phyloP scores from a whole-genome alignment of 495 filamentous ascomycete genomes.

The Thermothielavioides terrestris region DNA sequence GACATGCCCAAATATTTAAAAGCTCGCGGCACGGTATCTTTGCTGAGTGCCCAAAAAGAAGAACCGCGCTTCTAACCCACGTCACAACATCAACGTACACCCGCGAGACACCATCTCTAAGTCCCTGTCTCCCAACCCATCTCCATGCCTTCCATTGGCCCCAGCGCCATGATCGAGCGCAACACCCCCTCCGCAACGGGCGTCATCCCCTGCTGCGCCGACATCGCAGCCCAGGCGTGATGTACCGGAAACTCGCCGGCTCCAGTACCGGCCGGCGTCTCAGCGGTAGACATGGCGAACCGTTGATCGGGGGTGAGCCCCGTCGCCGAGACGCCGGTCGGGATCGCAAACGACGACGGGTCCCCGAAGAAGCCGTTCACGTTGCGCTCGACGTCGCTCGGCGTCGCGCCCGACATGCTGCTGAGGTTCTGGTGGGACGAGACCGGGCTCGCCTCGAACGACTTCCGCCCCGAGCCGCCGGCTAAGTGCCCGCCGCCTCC shows the following conservation, averaged over 20 bases:
- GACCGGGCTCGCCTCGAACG: slow-evolving; percentile 40
- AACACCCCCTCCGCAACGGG: slow-evolving; percentile 43
- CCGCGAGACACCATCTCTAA: neutral
- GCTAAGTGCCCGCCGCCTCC: slow-evolving; percentile 16
- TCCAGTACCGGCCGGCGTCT: slow-evolving; percentile 6
- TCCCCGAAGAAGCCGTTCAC: slow-evolving; percentile 29
- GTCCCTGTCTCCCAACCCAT: slow-evolving; percentile 22
- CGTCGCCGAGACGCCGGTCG: slow-evolving; percentile 15
- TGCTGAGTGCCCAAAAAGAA: neutral
- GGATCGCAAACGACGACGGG: slow-evolving; percentile 20
- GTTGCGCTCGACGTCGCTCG: slow-evolving; percentile 24
- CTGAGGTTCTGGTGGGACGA: slow-evolving; percentile 28
- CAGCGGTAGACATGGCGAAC: slow-evolving; percentile 17
- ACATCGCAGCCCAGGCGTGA: slow-evolving; percentile 32
- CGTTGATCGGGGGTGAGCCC: slow-evolving; percentile 26
- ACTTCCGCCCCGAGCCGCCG: slow-evolving; percentile 28
- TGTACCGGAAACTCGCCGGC: neutral
- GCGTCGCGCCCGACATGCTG: slow-evolving; percentile 19
- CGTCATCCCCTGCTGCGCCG: slow-evolving; percentile 36
- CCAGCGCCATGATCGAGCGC: slow-evolving; percentile 40
- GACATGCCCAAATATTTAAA: too few relatives aligned
- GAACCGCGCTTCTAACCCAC: too few relatives aligned
- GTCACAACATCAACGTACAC: neutral
- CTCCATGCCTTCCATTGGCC: slow-evolving; percentile 38
- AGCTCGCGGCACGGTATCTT: neutral